phyloP scores from a whole-genome alignment of 192 early-diverging fungal genomes.

The Chytriomyces hyalinus region DNA sequence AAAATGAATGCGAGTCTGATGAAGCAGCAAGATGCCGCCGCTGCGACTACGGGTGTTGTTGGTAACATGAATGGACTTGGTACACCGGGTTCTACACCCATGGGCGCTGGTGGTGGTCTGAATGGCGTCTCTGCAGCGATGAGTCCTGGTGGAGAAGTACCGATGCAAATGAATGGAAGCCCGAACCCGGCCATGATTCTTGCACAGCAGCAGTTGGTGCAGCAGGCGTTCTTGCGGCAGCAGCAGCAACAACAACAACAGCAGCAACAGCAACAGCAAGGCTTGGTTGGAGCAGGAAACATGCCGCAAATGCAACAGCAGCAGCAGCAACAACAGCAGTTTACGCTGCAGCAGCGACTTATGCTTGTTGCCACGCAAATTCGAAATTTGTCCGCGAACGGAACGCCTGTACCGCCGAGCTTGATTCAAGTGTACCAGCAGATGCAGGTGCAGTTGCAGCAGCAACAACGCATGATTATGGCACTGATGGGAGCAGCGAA shows the following conservation, averaged over 20 bases:
- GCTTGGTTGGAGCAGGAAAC: not conserved
- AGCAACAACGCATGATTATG: not conserved
- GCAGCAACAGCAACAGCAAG: constrained; percentile 9
- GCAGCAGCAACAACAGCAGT: constrained; percentile 10
- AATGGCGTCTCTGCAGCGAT: not conserved
- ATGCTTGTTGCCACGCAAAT: not conserved
- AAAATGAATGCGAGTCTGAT: constrained; percentile 3
- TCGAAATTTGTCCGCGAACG: too few species aligned
- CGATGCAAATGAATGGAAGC: not conserved
- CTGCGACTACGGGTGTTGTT: not conserved
- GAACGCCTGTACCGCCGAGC: not conserved
- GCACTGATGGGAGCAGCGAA: not conserved
- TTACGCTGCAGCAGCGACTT: constrained; percentile 13
- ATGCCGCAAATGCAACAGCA: constrained; percentile 21
- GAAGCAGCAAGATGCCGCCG: not conserved
- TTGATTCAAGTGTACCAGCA: not conserved
- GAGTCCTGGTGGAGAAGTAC: not conserved
- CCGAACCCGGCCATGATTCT: not conserved
- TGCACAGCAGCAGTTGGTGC: not conserved
- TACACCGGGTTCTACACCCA: not conserved
- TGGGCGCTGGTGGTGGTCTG: not conserved
- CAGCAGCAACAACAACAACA: constrained; percentile 8
- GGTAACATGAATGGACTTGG: not conserved
- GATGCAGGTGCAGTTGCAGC: not conserved
- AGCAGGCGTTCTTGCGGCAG: not conserved